Conservation (phyloP, 805 yeast genomes). For the Wickerhamomyces sydowiorum region DNA sequence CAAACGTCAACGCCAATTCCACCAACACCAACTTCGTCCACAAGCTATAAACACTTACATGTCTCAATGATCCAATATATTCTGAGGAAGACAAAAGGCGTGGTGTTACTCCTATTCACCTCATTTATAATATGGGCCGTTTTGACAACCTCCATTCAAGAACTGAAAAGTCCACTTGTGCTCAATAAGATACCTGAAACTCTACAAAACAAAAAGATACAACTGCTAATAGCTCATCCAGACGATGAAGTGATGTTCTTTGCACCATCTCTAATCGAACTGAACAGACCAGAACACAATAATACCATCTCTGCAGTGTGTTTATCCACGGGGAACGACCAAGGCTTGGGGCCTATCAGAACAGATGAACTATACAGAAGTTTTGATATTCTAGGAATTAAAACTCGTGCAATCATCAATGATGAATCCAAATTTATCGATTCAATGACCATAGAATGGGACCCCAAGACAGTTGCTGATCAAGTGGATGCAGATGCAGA, state of each 20-base stretch:
- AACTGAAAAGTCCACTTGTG: neutral
- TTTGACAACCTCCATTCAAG: slow-evolving; percentile 1
- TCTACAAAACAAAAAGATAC: slow-evolving; percentile 22
- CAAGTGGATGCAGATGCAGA: slow-evolving; percentile 29
- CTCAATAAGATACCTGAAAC: neutral
- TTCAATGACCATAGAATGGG: slow-evolving; percentile 68
- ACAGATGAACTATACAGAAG: slow-evolving; percentile 52
- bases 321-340: slow-evolving; percentile 72
- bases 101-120: neutral
- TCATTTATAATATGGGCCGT: slow-evolving; percentile 1
- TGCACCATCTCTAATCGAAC: slow-evolving; percentile 64
- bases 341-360: slow-evolving; percentile 65
- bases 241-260: slow-evolving; percentile 99
- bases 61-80: neutral
- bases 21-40: neutral
- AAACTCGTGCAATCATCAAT: slow-evolving; percentile 36
- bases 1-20: neutral
- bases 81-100: neutral
- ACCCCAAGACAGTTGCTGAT: slow-evolving; percentile 32
- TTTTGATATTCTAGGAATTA: slow-evolving; percentile 48
- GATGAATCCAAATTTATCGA: slow-evolving; percentile 51
- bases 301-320: slow-evolving; percentile 59
- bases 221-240: slow-evolving; percentile 83
- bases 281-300: slow-evolving; percentile 38
- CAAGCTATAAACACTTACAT: neutral